A percentile compares a stretch with the other conserved stretches of the same genome.
phyloP scores from a whole-genome alignment of 306 rosid species.

The Canavalia ensiformis region DNA sequence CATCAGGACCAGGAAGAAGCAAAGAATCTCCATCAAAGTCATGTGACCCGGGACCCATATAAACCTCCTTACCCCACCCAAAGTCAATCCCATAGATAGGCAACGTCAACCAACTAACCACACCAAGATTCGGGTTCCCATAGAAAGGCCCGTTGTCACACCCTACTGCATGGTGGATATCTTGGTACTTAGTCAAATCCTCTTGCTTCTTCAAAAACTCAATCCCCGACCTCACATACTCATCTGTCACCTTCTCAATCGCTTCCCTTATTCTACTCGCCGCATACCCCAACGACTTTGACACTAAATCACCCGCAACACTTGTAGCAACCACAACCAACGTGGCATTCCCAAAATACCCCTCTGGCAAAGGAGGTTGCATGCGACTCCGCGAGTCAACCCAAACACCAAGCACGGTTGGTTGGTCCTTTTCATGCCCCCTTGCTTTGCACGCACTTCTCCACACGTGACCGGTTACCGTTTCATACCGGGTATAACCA shows the following conservation, averaged over 20 bases:
- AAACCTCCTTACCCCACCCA: constrained; percentile 72
- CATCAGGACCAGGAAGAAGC: constrained; percentile 51
- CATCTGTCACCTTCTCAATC: constrained; percentile 58
- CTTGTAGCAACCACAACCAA: constrained; percentile 61
- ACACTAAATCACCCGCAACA: constrained; percentile 57
- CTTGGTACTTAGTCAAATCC: constrained; percentile 63
- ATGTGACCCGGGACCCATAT: constrained; percentile 62
- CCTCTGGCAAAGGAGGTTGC: constrained; percentile 57
- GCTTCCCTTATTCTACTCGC: constrained; percentile 65
- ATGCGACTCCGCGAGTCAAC: constrained; percentile 61
- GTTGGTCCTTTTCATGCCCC: constrained; percentile 52
- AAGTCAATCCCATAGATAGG: constrained; percentile 68
- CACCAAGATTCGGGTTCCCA: constrained; percentile 62
- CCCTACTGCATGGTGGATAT: constrained; percentile 52
- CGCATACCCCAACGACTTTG: constrained; percentile 65
- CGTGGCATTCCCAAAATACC: constrained; percentile 67
- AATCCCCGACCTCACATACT: constrained; percentile 53
- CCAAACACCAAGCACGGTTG: constrained; percentile 47
- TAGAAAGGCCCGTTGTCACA: constrained; percentile 50
- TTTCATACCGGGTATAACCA: constrained; percentile 60
- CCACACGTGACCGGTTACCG: constrained; percentile 65
- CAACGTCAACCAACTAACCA: constrained; percentile 68
- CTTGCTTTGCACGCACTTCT: constrained; percentile 68
- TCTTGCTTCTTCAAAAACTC: constrained; percentile 58
- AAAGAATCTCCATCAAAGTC: constrained; percentile 60